Evolutionary conservation across 768 basidiomycete genomes (phyloP).

Genomic region (Leccinum variicolor): DNA sequence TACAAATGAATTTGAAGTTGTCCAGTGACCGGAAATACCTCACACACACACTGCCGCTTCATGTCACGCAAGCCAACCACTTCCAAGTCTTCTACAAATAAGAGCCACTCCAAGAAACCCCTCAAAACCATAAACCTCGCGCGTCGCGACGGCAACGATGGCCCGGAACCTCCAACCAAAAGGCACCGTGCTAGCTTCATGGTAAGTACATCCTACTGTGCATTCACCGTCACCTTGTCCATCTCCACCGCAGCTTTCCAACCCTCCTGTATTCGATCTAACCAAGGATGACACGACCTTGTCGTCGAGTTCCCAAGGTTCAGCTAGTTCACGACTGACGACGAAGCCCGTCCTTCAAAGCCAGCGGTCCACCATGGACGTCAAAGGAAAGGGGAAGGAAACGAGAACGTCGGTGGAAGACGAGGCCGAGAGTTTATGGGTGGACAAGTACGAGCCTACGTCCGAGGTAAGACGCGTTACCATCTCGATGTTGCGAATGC

Average conservation of each 20-base stretch:
- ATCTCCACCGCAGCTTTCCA: constrained; percentile 14
- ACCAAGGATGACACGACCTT: constrained; percentile 10
- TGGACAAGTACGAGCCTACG: constrained; percentile 60
- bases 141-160: constrained; percentile 10
- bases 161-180: constrained; percentile 19
- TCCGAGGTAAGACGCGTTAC: constrained; percentile 45
- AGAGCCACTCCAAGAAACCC: constrained; percentile 5
- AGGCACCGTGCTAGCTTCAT: constrained; percentile 12
- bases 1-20: too few species aligned
- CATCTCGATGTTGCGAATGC: constrained; percentile 1
- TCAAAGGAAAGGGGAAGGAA: constrained; percentile 27
- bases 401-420: background rate
- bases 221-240: background rate
- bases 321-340: background rate
- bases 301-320: constrained; percentile 6
- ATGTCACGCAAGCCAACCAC: constrained; percentile 21
- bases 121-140: constrained; percentile 26
- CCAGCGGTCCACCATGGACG: constrained; percentile 2
- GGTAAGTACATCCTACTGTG: background rate
- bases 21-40: too few species aligned
- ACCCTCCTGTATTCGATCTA: constrained; percentile 22
- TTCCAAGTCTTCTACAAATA: constrained; percentile 7
- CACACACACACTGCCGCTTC: background rate
- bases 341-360: background rate
- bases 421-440: constrained; percentile 49